Evolutionary conservation across 202 grass and related monocot genomes (phyloP).

Genomic region (Panicum virgatum): DNA sequence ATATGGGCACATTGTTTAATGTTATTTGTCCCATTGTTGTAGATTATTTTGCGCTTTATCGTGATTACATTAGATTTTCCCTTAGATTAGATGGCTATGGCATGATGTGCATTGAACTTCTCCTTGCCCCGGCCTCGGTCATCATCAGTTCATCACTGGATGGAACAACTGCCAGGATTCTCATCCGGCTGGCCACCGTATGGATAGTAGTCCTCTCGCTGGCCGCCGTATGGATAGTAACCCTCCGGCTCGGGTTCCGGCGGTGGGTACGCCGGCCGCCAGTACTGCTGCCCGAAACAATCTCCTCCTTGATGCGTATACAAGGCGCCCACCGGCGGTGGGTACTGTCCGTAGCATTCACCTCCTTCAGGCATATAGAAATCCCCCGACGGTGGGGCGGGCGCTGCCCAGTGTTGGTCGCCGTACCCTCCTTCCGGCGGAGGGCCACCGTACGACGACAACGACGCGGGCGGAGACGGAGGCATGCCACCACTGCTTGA

Average conservation of each 20-base stretch:
- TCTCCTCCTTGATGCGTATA: neutral
- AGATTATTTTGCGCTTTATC: neutral
- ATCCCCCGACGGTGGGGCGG: neutral
- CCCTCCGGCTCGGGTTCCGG: neutral
- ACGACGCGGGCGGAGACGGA: too few species aligned
- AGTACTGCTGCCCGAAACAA: neutral
- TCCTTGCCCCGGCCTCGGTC: neutral
- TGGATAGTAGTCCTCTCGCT: too few species aligned
- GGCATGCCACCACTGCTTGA: too few species aligned
- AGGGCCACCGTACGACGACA: neutral
- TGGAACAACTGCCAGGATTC: neutral
- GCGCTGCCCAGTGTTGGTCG: neutral
- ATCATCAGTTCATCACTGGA: neutral
- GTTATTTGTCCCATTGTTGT: neutral
- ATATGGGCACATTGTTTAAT: neutral
- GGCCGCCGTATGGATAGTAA: neutral
- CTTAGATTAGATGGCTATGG: too few species aligned
- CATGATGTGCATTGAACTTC: neutral
- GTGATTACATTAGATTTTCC: neutral
- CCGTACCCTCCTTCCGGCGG: neutral
- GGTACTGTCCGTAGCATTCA: neutral
- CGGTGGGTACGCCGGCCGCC: neutral
- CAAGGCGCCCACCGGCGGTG: neutral
- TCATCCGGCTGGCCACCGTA: too few species aligned
- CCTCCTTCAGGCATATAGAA: neutral